Evolutionary conservation across 192 early-diverging fungal genomes (phyloP).

Genomic region (Coemansia sp.): DNA sequence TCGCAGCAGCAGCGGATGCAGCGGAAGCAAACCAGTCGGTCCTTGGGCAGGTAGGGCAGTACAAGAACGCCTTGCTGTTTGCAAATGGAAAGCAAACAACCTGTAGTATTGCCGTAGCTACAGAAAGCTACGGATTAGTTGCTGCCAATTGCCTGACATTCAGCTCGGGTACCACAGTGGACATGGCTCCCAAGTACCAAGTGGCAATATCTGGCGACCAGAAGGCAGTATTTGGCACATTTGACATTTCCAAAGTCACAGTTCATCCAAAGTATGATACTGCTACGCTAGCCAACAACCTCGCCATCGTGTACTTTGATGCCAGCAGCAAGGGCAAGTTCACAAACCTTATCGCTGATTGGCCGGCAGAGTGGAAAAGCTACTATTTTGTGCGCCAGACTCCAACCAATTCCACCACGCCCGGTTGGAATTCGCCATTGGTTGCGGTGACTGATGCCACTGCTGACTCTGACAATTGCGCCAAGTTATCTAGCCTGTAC

Average conservation of each 20-base stretch:
- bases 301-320: constrained; percentile 24
- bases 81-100: constrained; percentile 14
- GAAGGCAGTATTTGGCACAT: constrained; percentile 5
- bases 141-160: constrained; percentile 21
- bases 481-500: constrained; percentile 2
- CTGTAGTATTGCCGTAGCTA: constrained; percentile 20
- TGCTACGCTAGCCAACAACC: constrained; percentile 5
- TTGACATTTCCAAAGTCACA: constrained; percentile 4
- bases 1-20: neutral
- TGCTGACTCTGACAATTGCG: neutral
- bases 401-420: neutral
- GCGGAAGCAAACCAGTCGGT: neutral
- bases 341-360: neutral
- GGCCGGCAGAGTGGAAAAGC: constrained; percentile 6
- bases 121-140: constrained; percentile 9
- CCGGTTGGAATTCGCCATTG: neutral
- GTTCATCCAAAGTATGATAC: constrained; percentile 10
- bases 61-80: constrained; percentile 19
- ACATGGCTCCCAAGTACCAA: constrained; percentile 11
- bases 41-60: constrained; percentile 2
- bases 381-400: constrained; percentile 8
- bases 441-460: constrained; percentile 3
- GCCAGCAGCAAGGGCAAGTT: neutral
- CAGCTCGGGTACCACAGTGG: neutral
- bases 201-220: constrained; percentile 8